These are phyloP conservation scores for Mixia osmundae DNA, from an alignment of 1,284 basidiomycete species.

Conservation along the genomic window DNA sequence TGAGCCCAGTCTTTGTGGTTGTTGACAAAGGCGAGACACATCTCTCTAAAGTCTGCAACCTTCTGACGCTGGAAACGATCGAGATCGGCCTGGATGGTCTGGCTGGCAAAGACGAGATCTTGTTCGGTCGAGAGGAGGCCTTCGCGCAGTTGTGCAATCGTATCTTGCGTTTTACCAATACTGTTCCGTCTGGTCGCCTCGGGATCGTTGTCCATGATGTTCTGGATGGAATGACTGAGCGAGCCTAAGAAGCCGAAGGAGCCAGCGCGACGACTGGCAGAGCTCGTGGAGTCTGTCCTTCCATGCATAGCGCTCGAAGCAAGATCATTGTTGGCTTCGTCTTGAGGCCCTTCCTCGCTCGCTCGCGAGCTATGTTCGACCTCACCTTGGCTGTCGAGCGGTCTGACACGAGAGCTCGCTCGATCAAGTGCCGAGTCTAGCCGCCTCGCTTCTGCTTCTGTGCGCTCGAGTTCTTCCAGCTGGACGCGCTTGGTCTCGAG, in stretches of 20 bases:
- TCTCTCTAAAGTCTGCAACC: constrained; percentile 77
- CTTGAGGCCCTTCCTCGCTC: constrained; percentile 1
- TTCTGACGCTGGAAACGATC: constrained; percentile 98
- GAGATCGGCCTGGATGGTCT: constrained; percentile 87
- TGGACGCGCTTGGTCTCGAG: constrained; percentile 67
- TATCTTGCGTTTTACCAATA: constrained; percentile 82
- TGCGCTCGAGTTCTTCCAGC: constrained; percentile 73
- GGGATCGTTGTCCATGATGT: constrained; percentile 96
- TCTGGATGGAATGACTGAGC: constrained; percentile 77
- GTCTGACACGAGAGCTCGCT: constrained; percentile 33
- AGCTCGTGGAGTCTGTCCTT: too few species aligned
- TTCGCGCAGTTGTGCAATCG: constrained; percentile 79
- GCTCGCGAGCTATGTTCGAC: constrained; percentile 6
- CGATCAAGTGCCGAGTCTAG: constrained; percentile 65
- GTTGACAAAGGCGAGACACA: constrained; percentile 69
- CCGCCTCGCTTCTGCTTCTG: constrained; percentile 68
- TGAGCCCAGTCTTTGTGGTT: constrained; percentile 80
- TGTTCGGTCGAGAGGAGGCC: constrained; percentile 67
- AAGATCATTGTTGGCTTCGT: neutral
- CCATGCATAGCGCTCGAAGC: too few species aligned
- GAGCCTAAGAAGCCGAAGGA: constrained; percentile 66
- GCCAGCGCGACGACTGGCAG: neutral
- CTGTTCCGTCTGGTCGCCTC: constrained; percentile 78
- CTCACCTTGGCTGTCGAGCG: constrained; percentile 10
- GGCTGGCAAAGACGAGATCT: constrained; percentile 84